These are phyloP conservation scores for Heterobasidion parviporum DNA, from an alignment of 1,284 basidiomycete species.

Conservation along the genomic window DNA sequence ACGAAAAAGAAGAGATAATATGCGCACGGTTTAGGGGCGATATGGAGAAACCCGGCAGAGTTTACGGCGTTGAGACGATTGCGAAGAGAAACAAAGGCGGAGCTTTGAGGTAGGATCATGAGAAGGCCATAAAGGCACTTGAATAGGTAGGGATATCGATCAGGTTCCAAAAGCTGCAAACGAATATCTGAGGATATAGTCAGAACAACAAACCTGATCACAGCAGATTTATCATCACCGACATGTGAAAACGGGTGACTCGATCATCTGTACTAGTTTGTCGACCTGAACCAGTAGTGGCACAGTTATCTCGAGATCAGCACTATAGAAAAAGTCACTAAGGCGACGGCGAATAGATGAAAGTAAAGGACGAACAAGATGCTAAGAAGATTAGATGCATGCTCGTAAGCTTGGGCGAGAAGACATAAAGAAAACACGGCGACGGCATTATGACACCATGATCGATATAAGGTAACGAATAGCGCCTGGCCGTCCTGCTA, in stretches of 20 bases:
- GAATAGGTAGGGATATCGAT: conserved; percentile 92
- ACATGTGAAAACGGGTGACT: conserved; percentile 98
- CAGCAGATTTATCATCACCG: conserved; percentile 17
- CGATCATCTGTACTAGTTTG: conserved; percentile 96
- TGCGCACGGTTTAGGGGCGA: conserved; percentile 69
- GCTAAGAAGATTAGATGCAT: conserved; percentile 93
- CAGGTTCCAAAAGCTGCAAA: conserved; percentile 93
- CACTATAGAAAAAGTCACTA: conserved; percentile 39
- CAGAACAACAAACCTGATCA: too few species aligned
- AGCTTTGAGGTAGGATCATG: conserved; percentile 96
- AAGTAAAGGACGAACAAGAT: conserved; percentile 69
- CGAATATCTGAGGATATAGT: conserved; percentile 65
- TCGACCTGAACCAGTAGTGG: conserved; percentile 94
- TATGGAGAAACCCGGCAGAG: conserved; percentile 88
- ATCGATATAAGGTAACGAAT: conserved; percentile 89
- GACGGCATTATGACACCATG: conserved; percentile 98
- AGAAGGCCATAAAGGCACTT: conserved; percentile 97
- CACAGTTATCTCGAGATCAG: conserved; percentile 95
- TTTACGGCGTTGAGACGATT: conserved; percentile 94
- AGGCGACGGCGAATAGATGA: neutral
- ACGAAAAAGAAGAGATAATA: neutral
- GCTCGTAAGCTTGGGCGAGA: conserved; percentile 96
- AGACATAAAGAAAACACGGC: conserved; percentile 95
- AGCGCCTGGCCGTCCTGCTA: conserved; percentile 90
- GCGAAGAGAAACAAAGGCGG: conserved; percentile 91